Percentiles rank a stretch among this genome's conserved stretches.
phyloP scores from a whole-genome alignment of 2,329 filamentous ascomycete genomes.

The Didymella pomorum region DNA sequence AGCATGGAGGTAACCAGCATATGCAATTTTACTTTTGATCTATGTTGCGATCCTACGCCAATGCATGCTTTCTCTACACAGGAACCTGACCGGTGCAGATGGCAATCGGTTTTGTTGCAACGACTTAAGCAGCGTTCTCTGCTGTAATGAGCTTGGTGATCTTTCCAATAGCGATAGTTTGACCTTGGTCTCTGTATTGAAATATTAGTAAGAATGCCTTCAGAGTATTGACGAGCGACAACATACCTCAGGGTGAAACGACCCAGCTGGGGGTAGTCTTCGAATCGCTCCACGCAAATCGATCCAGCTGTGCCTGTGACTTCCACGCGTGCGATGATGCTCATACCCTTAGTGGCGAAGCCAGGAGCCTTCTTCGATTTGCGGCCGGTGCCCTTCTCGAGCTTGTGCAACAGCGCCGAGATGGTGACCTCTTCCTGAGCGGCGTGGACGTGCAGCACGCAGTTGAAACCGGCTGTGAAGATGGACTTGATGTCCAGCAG shows the following conservation, averaged over 20 bases:
- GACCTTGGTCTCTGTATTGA: constrained; percentile 69
- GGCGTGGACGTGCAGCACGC: constrained; percentile 95
- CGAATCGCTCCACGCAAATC: constrained; percentile 92
- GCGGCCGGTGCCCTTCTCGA: constrained; percentile 91
- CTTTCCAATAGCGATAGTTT: constrained; percentile 99
- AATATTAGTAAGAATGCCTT: constrained; percentile 33
- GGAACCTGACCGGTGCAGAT: neutral
- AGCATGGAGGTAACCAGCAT: neutral
- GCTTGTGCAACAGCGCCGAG: constrained; percentile 83
- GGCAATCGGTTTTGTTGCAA: neutral
- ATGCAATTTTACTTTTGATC: constrained; percentile 17
- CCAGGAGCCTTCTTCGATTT: constrained; percentile 94
- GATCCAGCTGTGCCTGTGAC: constrained; percentile 84
- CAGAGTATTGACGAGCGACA: too few species aligned
- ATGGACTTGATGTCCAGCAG: constrained; percentile 96
- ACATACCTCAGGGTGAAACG: constrained; percentile 41
- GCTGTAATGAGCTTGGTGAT: constrained; percentile 83
- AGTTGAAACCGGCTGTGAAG: constrained; percentile 94
- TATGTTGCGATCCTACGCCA: constrained; percentile 5
- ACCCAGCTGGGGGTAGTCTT: constrained; percentile 83
- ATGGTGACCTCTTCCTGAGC: constrained; percentile 98
- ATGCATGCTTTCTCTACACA: constrained; percentile 3
- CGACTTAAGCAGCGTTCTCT: constrained; percentile 25
- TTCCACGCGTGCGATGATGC: constrained; percentile 91
- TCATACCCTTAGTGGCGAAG: constrained; percentile 81